Evolutionary conservation across 345 rosid species (phyloP).

Genomic region (Anacardium occidentale): DNA sequence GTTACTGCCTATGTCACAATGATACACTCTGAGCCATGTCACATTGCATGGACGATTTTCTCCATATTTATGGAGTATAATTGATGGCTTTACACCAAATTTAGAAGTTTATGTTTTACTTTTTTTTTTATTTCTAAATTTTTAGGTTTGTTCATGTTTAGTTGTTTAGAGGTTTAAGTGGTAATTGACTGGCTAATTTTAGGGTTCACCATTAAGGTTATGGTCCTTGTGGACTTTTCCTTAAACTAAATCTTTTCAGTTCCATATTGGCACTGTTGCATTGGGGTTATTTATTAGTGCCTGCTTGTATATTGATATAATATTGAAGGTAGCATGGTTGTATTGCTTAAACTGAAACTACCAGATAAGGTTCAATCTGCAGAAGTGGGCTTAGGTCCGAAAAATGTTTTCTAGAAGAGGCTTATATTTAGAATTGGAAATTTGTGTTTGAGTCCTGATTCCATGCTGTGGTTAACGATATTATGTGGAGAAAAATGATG

Average conservation of each 20-base stretch:
- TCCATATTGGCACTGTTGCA: neutral
- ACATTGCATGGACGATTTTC: neutral
- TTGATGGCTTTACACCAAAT: neutral
- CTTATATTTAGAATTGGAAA: neutral
- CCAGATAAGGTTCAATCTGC: neutral
- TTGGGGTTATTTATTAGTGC: neutral
- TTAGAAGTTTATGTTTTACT: neutral
- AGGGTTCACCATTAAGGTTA: neutral
- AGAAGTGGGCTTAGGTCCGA: neutral
- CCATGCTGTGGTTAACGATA: too few relatives aligned
- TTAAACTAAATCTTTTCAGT: neutral
- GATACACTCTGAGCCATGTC: too few relatives aligned
- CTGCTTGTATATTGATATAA: neutral
- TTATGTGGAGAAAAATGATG: too few relatives aligned
- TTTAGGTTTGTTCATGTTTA: neutral
- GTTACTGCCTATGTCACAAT: too few relatives aligned
- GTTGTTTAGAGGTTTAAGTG: neutral
- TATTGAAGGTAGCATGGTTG: neutral
- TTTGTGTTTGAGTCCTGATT: too few relatives aligned
- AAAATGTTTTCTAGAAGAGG: neutral
- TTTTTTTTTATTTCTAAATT: neutral
- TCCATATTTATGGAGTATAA: neutral
- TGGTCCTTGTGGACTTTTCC: neutral
- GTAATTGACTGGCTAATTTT: neutral
- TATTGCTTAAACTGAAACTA: neutral